Conservation (phyloP, 805 yeast species). For the Saccharomyces eubayanus region DNA sequence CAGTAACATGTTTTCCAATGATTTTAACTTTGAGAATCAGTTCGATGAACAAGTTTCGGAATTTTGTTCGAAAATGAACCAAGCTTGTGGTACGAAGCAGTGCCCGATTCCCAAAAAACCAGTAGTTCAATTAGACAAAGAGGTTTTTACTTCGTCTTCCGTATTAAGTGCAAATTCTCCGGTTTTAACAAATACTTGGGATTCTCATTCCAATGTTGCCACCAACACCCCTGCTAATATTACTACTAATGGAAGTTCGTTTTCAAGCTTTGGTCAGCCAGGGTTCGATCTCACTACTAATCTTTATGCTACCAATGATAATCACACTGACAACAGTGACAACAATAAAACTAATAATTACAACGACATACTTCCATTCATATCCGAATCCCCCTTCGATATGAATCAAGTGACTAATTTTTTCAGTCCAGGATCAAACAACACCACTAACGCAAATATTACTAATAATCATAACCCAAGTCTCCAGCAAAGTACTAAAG, state of each 20-base stretch:
- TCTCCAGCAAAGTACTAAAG: background rate
- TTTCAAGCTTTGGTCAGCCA: conserved; percentile 15
- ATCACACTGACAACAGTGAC: background rate
- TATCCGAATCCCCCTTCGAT: background rate
- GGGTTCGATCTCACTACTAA: conserved; percentile 5
- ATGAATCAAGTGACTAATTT: background rate
- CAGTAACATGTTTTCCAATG: conserved; percentile 15
- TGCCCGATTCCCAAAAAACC: conserved; percentile 51
- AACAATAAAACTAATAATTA: background rate
- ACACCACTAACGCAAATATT: background rate
- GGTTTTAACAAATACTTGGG: conserved; percentile 8
- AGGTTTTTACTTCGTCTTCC: background rate
- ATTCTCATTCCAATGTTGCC: background rate
- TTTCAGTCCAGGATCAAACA: background rate
- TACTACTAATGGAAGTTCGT: background rate
- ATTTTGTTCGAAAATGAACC: conserved; percentile 67
- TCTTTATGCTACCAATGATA: conserved; percentile 5
- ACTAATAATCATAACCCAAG: background rate
- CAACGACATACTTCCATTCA: background rate
- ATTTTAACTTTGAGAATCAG: conserved; percentile 33
- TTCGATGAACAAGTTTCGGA: conserved; percentile 65
- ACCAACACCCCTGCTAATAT: background rate
- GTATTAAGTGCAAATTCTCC: conserved; percentile 1
- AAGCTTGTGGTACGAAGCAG: conserved; percentile 75
- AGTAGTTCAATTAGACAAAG: background rate